These are phyloP conservation scores for Stylosanthes scabra DNA, from an alignment of 331 rosid species.

Conservation along the genomic window DNA sequence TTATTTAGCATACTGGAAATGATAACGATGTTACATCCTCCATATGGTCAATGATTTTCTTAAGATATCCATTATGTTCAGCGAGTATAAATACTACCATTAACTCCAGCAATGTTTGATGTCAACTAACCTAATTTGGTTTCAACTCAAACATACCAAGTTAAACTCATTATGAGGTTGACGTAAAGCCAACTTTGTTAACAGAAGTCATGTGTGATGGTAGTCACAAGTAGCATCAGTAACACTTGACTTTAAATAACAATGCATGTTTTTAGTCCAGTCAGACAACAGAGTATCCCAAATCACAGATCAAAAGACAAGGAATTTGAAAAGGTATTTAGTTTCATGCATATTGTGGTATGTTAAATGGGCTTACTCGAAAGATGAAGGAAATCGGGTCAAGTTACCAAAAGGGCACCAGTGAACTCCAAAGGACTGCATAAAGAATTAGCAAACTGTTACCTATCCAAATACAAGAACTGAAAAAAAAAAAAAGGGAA, in stretches of 20 bases:
- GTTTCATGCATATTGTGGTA: slow-evolving; percentile 27
- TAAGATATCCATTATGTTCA: background rate
- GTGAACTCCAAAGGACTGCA: slow-evolving; percentile 98
- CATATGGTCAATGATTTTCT: slow-evolving; percentile 15
- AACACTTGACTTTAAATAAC: background rate
- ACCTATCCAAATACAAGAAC: slow-evolving; percentile 16
- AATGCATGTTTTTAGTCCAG: slow-evolving; percentile 17
- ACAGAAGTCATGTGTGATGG: background rate
- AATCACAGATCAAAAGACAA: slow-evolving; percentile 8
- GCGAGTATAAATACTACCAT: background rate
- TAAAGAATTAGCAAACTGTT: slow-evolving; percentile 30
- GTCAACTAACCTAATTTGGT: background rate
- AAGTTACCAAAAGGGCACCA: slow-evolving; percentile 99
- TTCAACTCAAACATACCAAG: background rate
- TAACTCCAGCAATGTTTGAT: slow-evolving; percentile 21
- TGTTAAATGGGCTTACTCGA: slow-evolving; percentile 74
- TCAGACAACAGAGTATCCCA: slow-evolving; percentile 1
- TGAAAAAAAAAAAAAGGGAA: no score
- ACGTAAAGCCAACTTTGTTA: slow-evolving; percentile 12
- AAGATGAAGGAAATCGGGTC: slow-evolving; percentile 82
- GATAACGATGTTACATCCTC: background rate
- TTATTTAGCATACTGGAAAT: background rate
- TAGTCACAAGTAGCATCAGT: slow-evolving; percentile 17
- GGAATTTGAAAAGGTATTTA: slow-evolving; percentile 22
- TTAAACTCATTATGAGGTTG: slow-evolving; percentile 10